A percentile compares a stretch with the other conserved stretches of the same genome.
These are phyloP conservation scores for Pulicaria dysenterica DNA, from an alignment of 129 eudicot genomes.

Conservation along the genomic window DNA sequence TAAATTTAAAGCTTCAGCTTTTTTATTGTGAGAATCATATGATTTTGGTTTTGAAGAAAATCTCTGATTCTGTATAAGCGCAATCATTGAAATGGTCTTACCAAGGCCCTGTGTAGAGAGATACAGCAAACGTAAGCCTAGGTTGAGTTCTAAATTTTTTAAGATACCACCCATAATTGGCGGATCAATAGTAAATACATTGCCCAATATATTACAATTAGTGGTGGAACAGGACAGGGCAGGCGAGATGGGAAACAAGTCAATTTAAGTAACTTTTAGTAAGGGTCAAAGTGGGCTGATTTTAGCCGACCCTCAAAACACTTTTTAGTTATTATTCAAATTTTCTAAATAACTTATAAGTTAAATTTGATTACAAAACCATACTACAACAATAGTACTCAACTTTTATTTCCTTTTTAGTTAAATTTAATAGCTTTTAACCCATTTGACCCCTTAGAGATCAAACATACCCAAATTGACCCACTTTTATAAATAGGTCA, in stretches of 20 bases:
- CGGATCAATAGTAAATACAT: neutral
- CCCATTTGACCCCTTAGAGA: neutral
- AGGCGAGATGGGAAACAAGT: neutral
- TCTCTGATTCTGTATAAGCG: constrained; percentile 71
- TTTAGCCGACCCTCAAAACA: neutral
- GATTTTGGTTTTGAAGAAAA: constrained; percentile 46
- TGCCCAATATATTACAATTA: neutral
- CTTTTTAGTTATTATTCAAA: constrained; percentile 2
- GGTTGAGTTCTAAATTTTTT: neutral
- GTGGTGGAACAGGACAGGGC: neutral
- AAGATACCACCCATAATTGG: neutral
- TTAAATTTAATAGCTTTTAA: neutral
- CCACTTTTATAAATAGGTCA: neutral
- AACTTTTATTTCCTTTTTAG: neutral
- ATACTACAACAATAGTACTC: neutral
- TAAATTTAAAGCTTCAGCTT: constrained; percentile 69
- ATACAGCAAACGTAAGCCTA: constrained; percentile 25
- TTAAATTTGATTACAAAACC: constrained; percentile 1
- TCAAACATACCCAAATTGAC: constrained; percentile 2
- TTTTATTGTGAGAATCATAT: constrained; percentile 33
- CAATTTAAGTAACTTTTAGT: neutral
- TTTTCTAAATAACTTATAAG: neutral
- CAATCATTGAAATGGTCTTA: constrained; percentile 88
- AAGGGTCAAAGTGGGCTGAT: neutral
- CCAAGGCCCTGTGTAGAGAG: constrained; percentile 82